Evolutionary conservation across 805 yeast genomes (phyloP).

Genomic region (Candida vaughaniae): DNA sequence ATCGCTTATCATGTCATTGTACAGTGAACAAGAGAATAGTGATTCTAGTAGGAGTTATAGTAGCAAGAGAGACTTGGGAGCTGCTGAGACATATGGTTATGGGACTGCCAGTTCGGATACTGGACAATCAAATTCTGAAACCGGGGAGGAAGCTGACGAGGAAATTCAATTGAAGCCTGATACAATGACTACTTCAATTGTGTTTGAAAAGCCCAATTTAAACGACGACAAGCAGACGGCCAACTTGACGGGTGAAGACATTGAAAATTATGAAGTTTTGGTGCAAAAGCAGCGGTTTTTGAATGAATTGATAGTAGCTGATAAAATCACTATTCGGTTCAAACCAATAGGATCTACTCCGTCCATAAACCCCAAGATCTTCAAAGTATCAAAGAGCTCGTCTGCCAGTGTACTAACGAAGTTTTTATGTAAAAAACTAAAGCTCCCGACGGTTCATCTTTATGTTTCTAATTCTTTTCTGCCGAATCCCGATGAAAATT

Average conservation of each 20-base stretch:
- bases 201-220: too few relatives aligned
- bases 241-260: not conserved
- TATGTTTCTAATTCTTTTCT: conserved; percentile 42
- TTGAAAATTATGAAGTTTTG: not conserved
- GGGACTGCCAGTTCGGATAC: too few relatives aligned
- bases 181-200: conserved; percentile 1
- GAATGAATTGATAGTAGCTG: too few relatives aligned
- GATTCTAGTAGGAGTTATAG: not conserved
- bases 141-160: not conserved
- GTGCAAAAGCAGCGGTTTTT: too few relatives aligned
- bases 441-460: conserved; percentile 23
- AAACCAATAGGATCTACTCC: conserved; percentile 61
- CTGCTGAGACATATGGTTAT: too few relatives aligned
- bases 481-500: conserved; percentile 40
- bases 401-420: conserved; percentile 45
- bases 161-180: not conserved
- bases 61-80: too few relatives aligned
- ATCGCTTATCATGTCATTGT: conserved; percentile 1
- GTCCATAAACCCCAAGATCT: conserved; percentile 48
- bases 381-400: conserved; percentile 48
- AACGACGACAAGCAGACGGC: not conserved
- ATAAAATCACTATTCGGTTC: conserved; percentile 53
- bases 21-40: conserved; percentile 7
- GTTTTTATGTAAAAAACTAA: conserved; percentile 44
- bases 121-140: too few relatives aligned